phyloP scores from a whole-genome alignment of 2,329 filamentous ascomycete genomes.

The Cladorrhinum sp. region DNA sequence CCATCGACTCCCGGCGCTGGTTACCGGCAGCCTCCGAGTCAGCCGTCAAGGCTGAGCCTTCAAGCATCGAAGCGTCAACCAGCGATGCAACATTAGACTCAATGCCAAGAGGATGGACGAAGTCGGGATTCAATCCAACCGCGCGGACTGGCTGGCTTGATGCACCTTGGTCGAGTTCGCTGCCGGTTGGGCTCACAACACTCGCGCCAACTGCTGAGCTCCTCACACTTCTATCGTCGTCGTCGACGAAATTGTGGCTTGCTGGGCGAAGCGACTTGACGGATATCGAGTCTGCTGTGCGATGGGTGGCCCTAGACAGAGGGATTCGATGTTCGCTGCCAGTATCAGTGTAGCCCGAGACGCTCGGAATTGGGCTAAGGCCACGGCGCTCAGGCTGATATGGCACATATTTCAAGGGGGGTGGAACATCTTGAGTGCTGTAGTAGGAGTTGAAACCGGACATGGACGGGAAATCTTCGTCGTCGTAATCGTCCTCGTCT shows the following conservation, averaged over 20 bases:
- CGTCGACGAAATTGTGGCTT: conserved; percentile 49
- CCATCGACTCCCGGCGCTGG: conserved; percentile 41
- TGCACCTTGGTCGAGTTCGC: conserved; percentile 57
- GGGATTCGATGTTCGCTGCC: conserved; percentile 55
- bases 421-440: conserved; percentile 60
- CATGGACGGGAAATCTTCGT: conserved; percentile 44
- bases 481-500: conserved; percentile 43
- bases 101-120: conserved; percentile 71
- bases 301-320: conserved; percentile 53
- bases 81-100: conserved; percentile 91
- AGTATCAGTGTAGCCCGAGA: conserved; percentile 78
- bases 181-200: conserved; percentile 50
- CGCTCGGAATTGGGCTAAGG: conserved; percentile 86
- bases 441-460: conserved; percentile 43
- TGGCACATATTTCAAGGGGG: conserved; percentile 63
- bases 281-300: conserved; percentile 55
- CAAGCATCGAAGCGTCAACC: conserved; percentile 67
- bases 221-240: conserved; percentile 55
- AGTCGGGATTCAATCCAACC: conserved; percentile 70
- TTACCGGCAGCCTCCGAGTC: conserved; percentile 52
- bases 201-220: conserved; percentile 55
- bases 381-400: conserved; percentile 68
- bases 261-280: conserved; percentile 54
- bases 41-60: conserved; percentile 66
- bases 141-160: conserved; percentile 69